Percentiles rank a stretch among this genome's conserved stretches.
These are phyloP conservation scores for Rhytidhysteron rufulum DNA, from an alignment of 2,329 filamentous ascomycete genomes.

Conservation along the genomic window DNA sequence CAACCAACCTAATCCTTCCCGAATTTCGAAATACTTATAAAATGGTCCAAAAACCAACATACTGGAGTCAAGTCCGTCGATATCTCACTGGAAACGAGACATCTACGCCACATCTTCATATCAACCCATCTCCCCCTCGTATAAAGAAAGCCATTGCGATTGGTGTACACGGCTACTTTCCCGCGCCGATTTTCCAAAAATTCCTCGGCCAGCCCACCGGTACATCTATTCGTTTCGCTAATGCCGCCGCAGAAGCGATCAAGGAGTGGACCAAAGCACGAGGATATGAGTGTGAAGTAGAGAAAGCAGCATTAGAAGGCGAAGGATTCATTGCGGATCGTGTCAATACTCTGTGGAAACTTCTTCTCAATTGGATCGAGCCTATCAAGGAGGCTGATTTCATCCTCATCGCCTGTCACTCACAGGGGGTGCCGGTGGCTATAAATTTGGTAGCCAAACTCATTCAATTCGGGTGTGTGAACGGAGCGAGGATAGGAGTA, in stretches of 20 bases:
- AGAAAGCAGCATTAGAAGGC: conserved; percentile 90
- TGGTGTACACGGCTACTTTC: conserved; percentile 91
- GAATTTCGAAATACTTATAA: conserved; percentile 66
- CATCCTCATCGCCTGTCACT: conserved; percentile 88
- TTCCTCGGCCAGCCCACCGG: conserved; percentile 94
- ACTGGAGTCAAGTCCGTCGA: conserved; percentile 41
- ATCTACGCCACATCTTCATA: conserved; percentile 65
- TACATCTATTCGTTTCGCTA: conserved; percentile 90
- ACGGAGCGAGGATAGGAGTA: conserved; percentile 72
- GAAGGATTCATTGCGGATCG: conserved; percentile 89
- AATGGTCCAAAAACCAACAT: conserved; percentile 40
- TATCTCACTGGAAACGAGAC: conserved; percentile 46
- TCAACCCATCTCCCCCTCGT: conserved; percentile 63
- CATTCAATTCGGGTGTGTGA: conserved; percentile 83
- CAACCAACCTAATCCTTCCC: conserved; percentile 65
- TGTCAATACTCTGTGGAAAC: conserved; percentile 89
- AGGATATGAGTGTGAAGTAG: conserved; percentile 74
- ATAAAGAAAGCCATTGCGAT: conserved; percentile 88
- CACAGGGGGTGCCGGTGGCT: conserved; percentile 89
- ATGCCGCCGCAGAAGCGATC: conserved; percentile 79
- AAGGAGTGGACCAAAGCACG: conserved; percentile 69
- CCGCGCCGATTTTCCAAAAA: conserved; percentile 78
- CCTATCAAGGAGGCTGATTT: conserved; percentile 84
- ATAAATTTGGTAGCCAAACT: conserved; percentile 91
- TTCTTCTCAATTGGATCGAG: conserved; percentile 92